These are phyloP conservation scores for Talaromyces adpressus DNA, from an alignment of 495 filamentous ascomycete species.

Conservation along the genomic window DNA sequence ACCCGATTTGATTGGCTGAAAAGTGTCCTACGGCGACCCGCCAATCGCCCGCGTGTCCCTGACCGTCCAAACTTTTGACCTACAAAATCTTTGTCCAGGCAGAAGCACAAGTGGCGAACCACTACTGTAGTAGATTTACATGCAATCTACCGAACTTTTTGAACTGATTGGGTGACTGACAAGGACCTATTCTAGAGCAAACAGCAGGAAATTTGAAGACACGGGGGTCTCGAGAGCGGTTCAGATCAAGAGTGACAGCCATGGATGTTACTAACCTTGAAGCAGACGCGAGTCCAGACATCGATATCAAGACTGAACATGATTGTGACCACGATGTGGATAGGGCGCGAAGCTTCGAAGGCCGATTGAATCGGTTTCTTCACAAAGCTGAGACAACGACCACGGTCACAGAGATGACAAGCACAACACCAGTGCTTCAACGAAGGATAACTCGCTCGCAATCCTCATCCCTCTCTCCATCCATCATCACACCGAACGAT, in stretches of 20 bases:
- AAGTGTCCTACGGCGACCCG: neutral
- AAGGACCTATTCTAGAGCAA: neutral
- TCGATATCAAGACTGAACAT: neutral
- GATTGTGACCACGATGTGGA: constrained; percentile 25
- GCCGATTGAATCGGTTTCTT: constrained; percentile 41
- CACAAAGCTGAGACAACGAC: constrained; percentile 18
- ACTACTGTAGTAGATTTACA: neutral
- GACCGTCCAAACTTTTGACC: neutral
- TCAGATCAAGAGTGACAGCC: neutral
- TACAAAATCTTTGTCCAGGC: neutral
- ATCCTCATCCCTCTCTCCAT: constrained; percentile 13
- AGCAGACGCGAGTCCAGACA: neutral
- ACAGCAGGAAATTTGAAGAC: too few relatives aligned
- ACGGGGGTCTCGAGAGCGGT: too few relatives aligned
- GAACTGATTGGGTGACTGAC: neutral
- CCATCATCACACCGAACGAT: constrained; percentile 11
- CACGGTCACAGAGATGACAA: constrained; percentile 6
- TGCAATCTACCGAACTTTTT: neutral
- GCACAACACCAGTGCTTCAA: constrained; percentile 4
- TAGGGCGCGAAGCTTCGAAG: constrained; percentile 44
- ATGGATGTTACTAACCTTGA: neutral
- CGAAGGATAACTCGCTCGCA: constrained; percentile 4
- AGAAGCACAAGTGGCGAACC: neutral
- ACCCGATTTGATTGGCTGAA: neutral
- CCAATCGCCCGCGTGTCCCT: neutral